A percentile compares a stretch with the other conserved stretches of the same genome.
Evolutionary conservation across 1,139 yeast genomes (phyloP).

Genomic region (Hyphopichia burtonii): DNA sequence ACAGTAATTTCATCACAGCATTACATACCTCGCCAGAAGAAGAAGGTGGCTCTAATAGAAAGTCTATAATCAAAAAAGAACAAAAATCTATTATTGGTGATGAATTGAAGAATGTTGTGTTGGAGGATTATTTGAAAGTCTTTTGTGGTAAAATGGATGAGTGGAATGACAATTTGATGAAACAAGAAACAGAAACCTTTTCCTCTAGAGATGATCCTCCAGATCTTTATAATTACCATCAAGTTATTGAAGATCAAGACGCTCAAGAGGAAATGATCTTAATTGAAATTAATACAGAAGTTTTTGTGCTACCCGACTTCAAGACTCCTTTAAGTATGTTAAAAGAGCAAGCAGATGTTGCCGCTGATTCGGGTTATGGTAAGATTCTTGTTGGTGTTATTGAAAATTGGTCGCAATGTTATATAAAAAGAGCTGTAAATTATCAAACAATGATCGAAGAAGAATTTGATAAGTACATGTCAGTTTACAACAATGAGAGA

Average conservation of each 20-base stretch:
- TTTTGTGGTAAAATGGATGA: slow-evolving; percentile 73
- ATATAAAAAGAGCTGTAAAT: slow-evolving; percentile 58
- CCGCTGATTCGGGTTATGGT: slow-evolving; percentile 84
- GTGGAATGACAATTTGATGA: slow-evolving; percentile 71
- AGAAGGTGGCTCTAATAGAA: slow-evolving; percentile 33
- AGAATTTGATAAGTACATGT: slow-evolving; percentile 53
- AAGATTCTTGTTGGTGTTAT: slow-evolving; percentile 81
- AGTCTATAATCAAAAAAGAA: slow-evolving; percentile 43
- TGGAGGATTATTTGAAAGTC: slow-evolving; percentile 71
- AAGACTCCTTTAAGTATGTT: slow-evolving; percentile 67
- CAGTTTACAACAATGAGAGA: slow-evolving; percentile 41
- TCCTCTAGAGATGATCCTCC: slow-evolving; percentile 68
- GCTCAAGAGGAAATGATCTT: slow-evolving; percentile 56
- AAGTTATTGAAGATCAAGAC: slow-evolving; percentile 43
- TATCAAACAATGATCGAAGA: slow-evolving; percentile 58
- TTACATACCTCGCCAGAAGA: slow-evolving; percentile 20
- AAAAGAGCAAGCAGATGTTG: slow-evolving; percentile 89
- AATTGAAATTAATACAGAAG: slow-evolving; percentile 66
- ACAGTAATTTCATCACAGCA: slow-evolving; percentile 39
- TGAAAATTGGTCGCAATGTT: slow-evolving; percentile 64
- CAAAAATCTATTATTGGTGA: slow-evolving; percentile 62
- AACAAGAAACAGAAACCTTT: slow-evolving; percentile 64
- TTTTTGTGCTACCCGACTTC: slow-evolving; percentile 58
- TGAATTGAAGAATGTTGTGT: slow-evolving; percentile 56
- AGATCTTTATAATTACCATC: slow-evolving; percentile 48